Base-by-base conservation (phyloP, 73 alveolate species). In the Paramecium biaurelia region DNA sequence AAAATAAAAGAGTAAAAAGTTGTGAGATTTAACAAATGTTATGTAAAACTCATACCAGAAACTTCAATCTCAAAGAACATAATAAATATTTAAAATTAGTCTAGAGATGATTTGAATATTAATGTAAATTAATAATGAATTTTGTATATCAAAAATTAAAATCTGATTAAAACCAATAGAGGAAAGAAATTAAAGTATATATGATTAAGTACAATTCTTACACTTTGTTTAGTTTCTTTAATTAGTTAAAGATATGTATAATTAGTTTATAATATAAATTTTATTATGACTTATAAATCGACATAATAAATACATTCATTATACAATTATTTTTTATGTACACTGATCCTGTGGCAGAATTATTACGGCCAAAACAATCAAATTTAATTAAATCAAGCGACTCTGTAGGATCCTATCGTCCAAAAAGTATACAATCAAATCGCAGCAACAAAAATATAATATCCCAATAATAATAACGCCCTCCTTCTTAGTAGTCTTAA, bases 281-380 rank as follows among this genome's bases (percentile, higher is more conserved):
- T n/a, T n/a, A n/a, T 53, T 53, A 53, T 18, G 68, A 53, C 28
- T 53, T 18, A 53, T 53, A 53, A 53, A 18, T 53, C 68, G 68
- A 53, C 12, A 53, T 53, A 53, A n/a, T n/a, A 53, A 53, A 53
- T 53, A 53, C 68, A 53, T 53, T 53, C 26, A 53, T 53, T 53
- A 53, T 30, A 63, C 34, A 63, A 63, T 4, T 63, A 63, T 6
- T 32, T 34, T 35, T 74, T 28, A 74, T 74, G 87, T 37, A 74
- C 59, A 37, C 57, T 74, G 87, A 74, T 74, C 87, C 87, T 41
- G 87, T 74, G 87, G 87, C 87, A 37, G 87, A 74, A 37, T 74
- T 74, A 37, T 10, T 74, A 21, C 30, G 59, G 28, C 87, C 87
- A 12, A 74, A 74, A 20, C 38, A 74, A 7, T 34, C 67, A 14